These are phyloP conservation scores for Sugiyamaella japonica DNA, from an alignment of 1,139 yeast species.

Conservation along the genomic window DNA sequence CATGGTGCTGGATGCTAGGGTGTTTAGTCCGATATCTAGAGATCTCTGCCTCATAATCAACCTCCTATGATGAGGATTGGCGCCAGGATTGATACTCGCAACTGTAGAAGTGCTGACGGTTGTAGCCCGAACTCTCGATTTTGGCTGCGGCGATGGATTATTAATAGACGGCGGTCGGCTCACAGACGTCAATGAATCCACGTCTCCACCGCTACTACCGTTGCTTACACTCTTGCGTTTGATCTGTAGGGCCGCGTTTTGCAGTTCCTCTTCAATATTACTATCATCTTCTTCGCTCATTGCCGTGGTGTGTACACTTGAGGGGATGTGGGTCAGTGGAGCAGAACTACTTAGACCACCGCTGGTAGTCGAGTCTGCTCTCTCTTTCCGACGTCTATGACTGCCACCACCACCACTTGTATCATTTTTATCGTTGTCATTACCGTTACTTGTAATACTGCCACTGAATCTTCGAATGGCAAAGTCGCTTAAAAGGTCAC, in stretches of 20 bases:
- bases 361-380: slow-evolving; percentile 14
- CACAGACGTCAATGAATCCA: slow-evolving; percentile 21
- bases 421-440: slow-evolving; percentile 1
- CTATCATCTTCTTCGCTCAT: slow-evolving; percentile 41
- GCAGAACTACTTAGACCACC: slow-evolving; percentile 14
- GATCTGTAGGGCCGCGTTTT: slow-evolving; percentile 37
- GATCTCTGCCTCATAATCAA: slow-evolving; percentile 26
- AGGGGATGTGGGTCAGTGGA: background rate
- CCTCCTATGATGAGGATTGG: slow-evolving; percentile 12
- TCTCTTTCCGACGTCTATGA: background rate
- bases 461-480: slow-evolving; percentile 18
- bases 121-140: slow-evolving; percentile 15
- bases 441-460: background rate
- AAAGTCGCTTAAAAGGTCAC: slow-evolving; percentile 19
- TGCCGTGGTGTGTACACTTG: slow-evolving; percentile 19
- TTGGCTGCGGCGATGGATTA: slow-evolving; percentile 5
- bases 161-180: slow-evolving; percentile 24
- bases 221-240: slow-evolving; percentile 26
- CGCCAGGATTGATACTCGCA: background rate
- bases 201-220: slow-evolving; percentile 14
- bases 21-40: slow-evolving; percentile 23
- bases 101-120: slow-evolving; percentile 8
- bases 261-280: slow-evolving; percentile 41
- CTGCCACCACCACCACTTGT: background rate
- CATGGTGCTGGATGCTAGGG: slow-evolving; percentile 1